Evolutionary conservation across 495 filamentous ascomycete genomes (phyloP).

Genomic region (Bombardia bombarda): DNA sequence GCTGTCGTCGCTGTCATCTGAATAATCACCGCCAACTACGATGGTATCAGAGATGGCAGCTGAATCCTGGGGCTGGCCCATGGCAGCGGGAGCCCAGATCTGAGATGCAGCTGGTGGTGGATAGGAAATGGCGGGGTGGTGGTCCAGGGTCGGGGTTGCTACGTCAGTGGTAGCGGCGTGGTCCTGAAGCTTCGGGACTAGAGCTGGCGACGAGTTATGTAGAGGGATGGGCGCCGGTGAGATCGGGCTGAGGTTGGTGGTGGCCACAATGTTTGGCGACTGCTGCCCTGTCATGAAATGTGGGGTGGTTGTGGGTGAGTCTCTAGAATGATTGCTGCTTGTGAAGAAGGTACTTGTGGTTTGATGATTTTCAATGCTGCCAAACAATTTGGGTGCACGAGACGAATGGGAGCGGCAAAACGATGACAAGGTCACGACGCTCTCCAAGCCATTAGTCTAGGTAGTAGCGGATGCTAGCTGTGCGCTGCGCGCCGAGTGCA

Average conservation of each 20-base stretch:
- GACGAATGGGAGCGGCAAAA: neutral
- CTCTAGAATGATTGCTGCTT: no score
- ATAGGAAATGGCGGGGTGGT: constrained; percentile 2
- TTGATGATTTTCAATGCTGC: neutral
- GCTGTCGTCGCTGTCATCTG: constrained; percentile 21
- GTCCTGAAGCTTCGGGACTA: constrained; percentile 31
- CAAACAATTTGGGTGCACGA: neutral
- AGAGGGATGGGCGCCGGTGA: constrained; percentile 19
- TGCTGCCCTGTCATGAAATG: constrained; percentile 29
- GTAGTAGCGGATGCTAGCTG: no score
- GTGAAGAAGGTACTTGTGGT: no score
- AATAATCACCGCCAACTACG: constrained; percentile 22
- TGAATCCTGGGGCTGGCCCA: constrained; percentile 1
- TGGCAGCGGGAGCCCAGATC: no score
- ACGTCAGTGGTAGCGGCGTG: constrained; percentile 18
- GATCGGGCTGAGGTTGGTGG: constrained; percentile 29
- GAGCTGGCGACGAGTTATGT: constrained; percentile 23
- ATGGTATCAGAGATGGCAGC: constrained; percentile 20
- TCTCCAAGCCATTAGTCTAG: no score
- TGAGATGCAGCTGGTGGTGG: no score
- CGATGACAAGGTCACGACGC: neutral
- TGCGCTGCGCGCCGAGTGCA: no score
- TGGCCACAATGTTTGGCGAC: constrained; percentile 25
- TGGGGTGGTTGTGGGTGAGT: no score
- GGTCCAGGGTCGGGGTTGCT: constrained; percentile 2